A percentile compares a stretch with the other conserved stretches of the same genome.
phyloP scores from a whole-genome alignment of 306 rosid species.

The Gastrolobium bilobum region DNA sequence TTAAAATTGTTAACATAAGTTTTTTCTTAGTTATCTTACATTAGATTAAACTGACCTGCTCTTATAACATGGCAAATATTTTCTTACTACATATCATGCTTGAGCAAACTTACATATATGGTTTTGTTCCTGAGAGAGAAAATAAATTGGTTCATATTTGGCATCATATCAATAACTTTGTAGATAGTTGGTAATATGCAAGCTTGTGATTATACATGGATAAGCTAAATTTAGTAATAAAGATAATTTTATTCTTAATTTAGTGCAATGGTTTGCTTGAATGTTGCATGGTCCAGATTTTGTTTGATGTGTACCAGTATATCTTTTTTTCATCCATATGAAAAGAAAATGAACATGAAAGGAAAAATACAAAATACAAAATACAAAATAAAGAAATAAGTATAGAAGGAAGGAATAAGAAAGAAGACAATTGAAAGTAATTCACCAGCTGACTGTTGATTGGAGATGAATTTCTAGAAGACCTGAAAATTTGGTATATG shows the following conservation, averaged over 20 bases:
- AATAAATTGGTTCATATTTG: slow-evolving; percentile 7
- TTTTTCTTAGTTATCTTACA: slow-evolving; percentile 15
- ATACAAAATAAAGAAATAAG: background rate
- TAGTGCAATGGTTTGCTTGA: background rate
- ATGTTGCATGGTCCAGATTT: slow-evolving; percentile 1
- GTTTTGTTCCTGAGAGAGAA: slow-evolving; percentile 20
- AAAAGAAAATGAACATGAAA: background rate
- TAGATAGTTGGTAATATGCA: slow-evolving; percentile 1
- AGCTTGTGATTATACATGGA: slow-evolving; percentile 7
- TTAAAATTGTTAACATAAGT: background rate
- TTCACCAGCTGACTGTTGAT: background rate
- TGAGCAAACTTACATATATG: background rate
- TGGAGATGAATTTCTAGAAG: background rate
- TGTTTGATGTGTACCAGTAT: background rate
- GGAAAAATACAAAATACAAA: background rate
- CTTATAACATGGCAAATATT: background rate
- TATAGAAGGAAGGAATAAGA: background rate
- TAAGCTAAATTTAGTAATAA: background rate
- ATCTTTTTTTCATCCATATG: background rate
- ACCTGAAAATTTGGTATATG: background rate
- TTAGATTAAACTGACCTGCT: slow-evolving; percentile 21
- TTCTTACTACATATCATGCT: slow-evolving; percentile 11
- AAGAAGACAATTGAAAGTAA: background rate
- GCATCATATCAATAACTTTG: slow-evolving; percentile 9
- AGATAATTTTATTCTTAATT: slow-evolving; percentile 1